Percentiles rank a stretch among this genome's conserved stretches.
Evolutionary conservation across 2,329 filamentous ascomycete genomes (phyloP).

Genomic region (Cytospora piceicola): DNA sequence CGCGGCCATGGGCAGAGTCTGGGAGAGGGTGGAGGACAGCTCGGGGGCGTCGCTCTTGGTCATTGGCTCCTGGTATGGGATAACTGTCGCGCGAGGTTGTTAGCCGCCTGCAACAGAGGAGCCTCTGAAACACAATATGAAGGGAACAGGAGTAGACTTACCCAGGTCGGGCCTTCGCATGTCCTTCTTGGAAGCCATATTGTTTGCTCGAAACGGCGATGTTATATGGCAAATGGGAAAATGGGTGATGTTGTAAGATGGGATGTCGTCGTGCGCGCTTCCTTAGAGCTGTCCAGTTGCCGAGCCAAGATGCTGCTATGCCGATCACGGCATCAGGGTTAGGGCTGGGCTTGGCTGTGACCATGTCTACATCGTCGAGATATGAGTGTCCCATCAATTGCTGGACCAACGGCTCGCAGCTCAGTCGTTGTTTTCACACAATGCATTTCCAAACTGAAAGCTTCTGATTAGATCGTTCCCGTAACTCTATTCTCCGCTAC

Average conservation of each 20-base stretch:
- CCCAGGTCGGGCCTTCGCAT: slow-evolving; percentile 50
- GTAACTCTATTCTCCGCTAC: too few species aligned
- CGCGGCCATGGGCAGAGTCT: slow-evolving; percentile 91
- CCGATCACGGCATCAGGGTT: background rate
- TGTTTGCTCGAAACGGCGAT: background rate
- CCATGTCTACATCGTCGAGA: background rate
- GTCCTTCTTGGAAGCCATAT: slow-evolving; percentile 48
- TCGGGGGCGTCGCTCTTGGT: slow-evolving; percentile 68
- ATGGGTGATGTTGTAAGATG: background rate
- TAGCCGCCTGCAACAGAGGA: slow-evolving; percentile 6
- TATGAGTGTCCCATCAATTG: too few species aligned
- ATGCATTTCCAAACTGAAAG: too few species aligned
- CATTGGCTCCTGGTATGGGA: slow-evolving; percentile 81
- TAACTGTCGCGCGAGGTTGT: slow-evolving; percentile 59
- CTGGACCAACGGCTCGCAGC: too few species aligned
- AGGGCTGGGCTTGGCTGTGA: background rate
- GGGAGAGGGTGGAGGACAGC: slow-evolving; percentile 71
- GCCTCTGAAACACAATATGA: background rate
- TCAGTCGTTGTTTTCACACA: background rate
- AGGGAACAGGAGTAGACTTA: slow-evolving; percentile 35
- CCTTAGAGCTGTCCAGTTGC: background rate
- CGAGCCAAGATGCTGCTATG: background rate
- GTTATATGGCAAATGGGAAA: background rate
- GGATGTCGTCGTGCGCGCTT: background rate
- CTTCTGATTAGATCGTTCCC: too few species aligned